Percentiles rank a stretch among this genome's conserved stretches.
phyloP scores from a whole-genome alignment of 2,329 filamentous ascomycete genomes.

The Juglanconis sp. region DNA sequence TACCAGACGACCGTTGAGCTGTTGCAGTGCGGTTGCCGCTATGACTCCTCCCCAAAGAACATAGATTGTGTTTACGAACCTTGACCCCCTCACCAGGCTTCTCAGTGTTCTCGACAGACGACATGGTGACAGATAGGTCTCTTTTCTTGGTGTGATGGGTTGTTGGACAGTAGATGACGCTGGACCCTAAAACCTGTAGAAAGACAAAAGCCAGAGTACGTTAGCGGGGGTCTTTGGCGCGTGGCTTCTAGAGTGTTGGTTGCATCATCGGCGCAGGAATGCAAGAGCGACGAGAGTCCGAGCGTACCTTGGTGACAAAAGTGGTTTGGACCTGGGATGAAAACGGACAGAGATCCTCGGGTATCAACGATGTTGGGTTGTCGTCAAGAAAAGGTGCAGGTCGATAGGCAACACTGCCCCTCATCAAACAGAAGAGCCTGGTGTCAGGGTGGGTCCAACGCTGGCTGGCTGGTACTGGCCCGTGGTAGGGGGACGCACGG shows the following conservation, averaged over 20 bases:
- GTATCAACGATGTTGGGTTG: slow-evolving; percentile 4
- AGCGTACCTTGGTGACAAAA: slow-evolving; percentile 4
- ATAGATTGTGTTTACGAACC: background rate
- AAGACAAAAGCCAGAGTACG: slow-evolving; percentile 11
- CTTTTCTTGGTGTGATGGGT: background rate
- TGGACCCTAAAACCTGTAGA: slow-evolving; percentile 6
- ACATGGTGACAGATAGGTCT: slow-evolving; percentile 26
- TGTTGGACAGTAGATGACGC: background rate
- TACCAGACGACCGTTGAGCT: background rate
- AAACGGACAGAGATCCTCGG: background rate
- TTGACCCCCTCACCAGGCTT: slow-evolving; percentile 32
- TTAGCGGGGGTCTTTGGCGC: slow-evolving; percentile 14
- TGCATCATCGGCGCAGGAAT: background rate
- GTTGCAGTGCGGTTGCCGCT: background rate
- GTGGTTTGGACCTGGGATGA: background rate
- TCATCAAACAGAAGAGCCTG: slow-evolving; percentile 19
- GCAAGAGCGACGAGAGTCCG: background rate
- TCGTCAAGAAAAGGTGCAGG: slow-evolving; percentile 4
- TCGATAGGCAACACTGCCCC: slow-evolving; percentile 11
- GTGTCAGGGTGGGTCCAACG: slow-evolving; percentile 6
- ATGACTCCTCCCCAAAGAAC: background rate
- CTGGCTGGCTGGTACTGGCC: background rate
- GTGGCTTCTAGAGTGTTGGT: too few relatives aligned
- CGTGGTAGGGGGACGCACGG: slow-evolving; percentile 3
- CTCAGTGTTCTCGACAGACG: slow-evolving; percentile 31